phyloP scores from a whole-genome alignment of 148 eudicot genomes.

The Cornus kousa region DNA sequence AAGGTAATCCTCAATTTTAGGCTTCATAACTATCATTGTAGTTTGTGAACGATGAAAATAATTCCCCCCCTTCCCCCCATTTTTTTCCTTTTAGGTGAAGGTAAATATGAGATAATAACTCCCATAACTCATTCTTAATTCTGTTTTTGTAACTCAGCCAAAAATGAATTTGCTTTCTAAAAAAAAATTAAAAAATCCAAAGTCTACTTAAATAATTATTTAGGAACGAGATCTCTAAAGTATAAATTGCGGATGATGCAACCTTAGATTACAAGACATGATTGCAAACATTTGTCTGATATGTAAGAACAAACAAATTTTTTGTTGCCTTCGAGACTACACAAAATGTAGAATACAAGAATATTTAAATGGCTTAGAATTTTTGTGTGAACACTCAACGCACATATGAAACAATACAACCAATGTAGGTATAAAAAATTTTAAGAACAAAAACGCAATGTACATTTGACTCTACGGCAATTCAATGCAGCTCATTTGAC shows the following conservation, averaged over 20 bases:
- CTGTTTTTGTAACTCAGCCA: too few relatives aligned
- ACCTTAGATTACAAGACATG: not conserved
- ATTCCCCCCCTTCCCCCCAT: too few relatives aligned
- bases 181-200: too few relatives aligned
- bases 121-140: too few relatives aligned
- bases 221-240: too few relatives aligned
- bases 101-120: too few relatives aligned
- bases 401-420: not conserved
- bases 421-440: not conserved
- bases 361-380: not conserved
- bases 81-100: too few relatives aligned
- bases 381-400: not conserved
- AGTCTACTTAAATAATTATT: too few relatives aligned
- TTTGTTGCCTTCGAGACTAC: not conserved
- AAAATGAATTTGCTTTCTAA: too few relatives aligned
- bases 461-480: too few relatives aligned
- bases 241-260: too few relatives aligned
- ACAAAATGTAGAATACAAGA: not conserved
- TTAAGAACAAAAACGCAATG: not conserved
- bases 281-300: not conserved
- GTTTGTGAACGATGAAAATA: not conserved
- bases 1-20: slow-evolving; percentile 11
- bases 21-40: not conserved
- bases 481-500: too few relatives aligned
- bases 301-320: not conserved